Evolutionary conservation across 495 filamentous ascomycete genomes (phyloP).

Genomic region (Penicillium fimorum): DNA sequence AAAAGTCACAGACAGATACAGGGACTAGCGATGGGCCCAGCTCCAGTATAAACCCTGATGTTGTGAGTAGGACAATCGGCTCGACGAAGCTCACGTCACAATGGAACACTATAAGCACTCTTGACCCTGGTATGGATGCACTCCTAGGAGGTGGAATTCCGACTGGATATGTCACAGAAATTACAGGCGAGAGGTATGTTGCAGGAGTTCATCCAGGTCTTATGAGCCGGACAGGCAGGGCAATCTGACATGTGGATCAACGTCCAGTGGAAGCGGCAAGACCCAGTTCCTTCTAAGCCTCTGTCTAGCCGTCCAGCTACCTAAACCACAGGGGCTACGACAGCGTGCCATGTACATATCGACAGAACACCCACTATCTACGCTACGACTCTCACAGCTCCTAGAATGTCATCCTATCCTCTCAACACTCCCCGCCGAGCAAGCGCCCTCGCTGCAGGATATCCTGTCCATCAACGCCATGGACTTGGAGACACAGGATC

Average conservation of each 20-base stretch:
- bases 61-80: constrained; percentile 13
- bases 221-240: background rate
- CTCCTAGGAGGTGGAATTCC: constrained; percentile 84
- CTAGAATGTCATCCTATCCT: constrained; percentile 65
- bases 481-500: constrained; percentile 92
- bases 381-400: constrained; percentile 75
- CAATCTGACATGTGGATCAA: constrained; percentile 21
- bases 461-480: constrained; percentile 81
- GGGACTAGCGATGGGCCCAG: constrained; percentile 21
- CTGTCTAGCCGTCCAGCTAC: constrained; percentile 77
- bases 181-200: constrained; percentile 81
- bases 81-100: constrained; percentile 32
- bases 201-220: background rate
- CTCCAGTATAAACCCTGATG: constrained; percentile 29
- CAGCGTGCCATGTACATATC: constrained; percentile 83
- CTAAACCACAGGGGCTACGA: constrained; percentile 64
- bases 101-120: constrained; percentile 72
- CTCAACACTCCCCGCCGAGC: constrained; percentile 39
- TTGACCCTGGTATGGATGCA: constrained; percentile 70
- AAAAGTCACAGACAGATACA: constrained; percentile 19
- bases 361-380: constrained; percentile 85
- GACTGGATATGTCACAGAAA: constrained; percentile 78
- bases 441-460: constrained; percentile 61
- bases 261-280: constrained; percentile 79
- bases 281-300: constrained; percentile 92